Evolutionary conservation across 2,329 filamentous ascomycete genomes (phyloP).

Genomic region (Phoma herbarum): DNA sequence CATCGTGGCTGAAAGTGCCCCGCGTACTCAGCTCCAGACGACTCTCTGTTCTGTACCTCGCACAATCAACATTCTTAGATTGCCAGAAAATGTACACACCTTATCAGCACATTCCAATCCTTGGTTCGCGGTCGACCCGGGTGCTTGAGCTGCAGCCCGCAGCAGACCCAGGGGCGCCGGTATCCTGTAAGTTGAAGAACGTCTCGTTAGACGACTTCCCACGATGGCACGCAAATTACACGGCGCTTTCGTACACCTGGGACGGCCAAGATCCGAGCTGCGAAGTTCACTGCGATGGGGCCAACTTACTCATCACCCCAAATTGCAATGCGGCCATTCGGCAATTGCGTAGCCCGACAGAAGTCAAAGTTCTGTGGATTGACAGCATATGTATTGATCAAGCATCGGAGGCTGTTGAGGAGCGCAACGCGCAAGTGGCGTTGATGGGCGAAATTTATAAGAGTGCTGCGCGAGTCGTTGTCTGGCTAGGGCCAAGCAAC

Average conservation of each 20-base stretch:
- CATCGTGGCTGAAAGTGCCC: not conserved
- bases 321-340: slow-evolving; percentile 15
- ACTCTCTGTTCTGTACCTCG: not conserved
- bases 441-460: not conserved
- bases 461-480: not conserved
- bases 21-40: not conserved
- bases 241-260: slow-evolving; percentile 20
- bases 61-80: not conserved
- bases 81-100: not conserved
- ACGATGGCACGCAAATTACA: slow-evolving; percentile 7
- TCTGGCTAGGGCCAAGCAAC: not conserved
- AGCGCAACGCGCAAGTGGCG: not conserved
- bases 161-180: not conserved
- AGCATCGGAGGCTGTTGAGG: not conserved
- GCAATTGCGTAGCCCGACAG: slow-evolving; percentile 4
- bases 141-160: not conserved
- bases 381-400: not conserved
- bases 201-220: slow-evolving; percentile 7
- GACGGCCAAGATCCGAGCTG: slow-evolving; percentile 7
- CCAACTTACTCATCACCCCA: slow-evolving; percentile 8
- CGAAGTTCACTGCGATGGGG: slow-evolving; percentile 8
- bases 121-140: not conserved
- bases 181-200: not conserved
- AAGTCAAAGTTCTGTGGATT: not conserved
- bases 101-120: not conserved